phyloP scores from a whole-genome alignment of 257 asterid species.

The Nicotiana tabacum region DNA sequence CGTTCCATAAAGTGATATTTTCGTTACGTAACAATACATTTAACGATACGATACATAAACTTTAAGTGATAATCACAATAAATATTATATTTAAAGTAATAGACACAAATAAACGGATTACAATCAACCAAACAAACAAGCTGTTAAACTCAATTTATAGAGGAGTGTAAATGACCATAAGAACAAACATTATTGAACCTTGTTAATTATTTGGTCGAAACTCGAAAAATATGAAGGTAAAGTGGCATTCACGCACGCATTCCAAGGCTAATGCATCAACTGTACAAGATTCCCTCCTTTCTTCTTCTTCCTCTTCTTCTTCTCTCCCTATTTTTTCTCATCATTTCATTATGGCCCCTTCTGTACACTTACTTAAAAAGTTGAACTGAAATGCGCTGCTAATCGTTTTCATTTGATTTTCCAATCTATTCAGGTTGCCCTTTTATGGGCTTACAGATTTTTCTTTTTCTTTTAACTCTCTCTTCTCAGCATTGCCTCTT shows the following conservation, averaged over 20 bases:
- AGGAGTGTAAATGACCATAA: neutral
- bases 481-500: slow-evolving; percentile 15
- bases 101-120: no score
- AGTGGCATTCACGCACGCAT: slow-evolving; percentile 35
- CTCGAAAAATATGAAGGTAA: slow-evolving; percentile 15
- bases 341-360: slow-evolving; percentile 15
- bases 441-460: slow-evolving; percentile 12
- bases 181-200: neutral
- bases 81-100: no score
- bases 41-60: no score
- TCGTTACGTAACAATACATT: no score
- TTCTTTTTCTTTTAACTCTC: slow-evolving; percentile 23
- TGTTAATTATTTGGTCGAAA: neutral
- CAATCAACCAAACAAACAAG: no score
- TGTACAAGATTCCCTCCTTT: slow-evolving; percentile 18
- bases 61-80: no score
- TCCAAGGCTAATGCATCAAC: slow-evolving; percentile 28
- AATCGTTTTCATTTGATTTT: slow-evolving; percentile 13
- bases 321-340: slow-evolving; percentile 15
- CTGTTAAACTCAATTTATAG: no score
- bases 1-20: no score
- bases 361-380: slow-evolving; percentile 14
- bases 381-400: slow-evolving; percentile 21
- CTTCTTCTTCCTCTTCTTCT: neutral
- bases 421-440: slow-evolving; percentile 21